Base-by-base conservation (phyloP, 768 basidiomycete species). In the Lactifluus hygrophoroides region DNA sequence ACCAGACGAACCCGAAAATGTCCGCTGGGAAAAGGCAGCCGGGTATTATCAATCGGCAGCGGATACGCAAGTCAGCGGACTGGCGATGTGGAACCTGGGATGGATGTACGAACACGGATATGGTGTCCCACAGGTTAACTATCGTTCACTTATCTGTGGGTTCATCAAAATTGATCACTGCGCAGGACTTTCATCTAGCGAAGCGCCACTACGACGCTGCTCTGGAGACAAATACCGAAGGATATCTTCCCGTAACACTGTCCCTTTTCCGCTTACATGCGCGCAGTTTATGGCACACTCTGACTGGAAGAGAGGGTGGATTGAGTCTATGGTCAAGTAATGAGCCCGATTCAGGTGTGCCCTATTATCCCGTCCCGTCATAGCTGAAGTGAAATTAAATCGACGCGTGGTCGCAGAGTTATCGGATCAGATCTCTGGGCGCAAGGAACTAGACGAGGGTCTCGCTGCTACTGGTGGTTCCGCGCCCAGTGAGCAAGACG, bases 51-150 rank as follows among this genome's bases (percentile, higher is more conserved):
- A 90, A 68, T 88, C 90, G 30, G 96, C 96, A 3, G 92, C 90
- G 2, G 92, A 94, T 63, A 94, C 91, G 2, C 90, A 94, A 60
- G 65, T 88, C 66, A 96, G 93, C 65, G 93, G 96, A 1, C 76
- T 98, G 62, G 94, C 96, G 1, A 91, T 96, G 85, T 97, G 93
- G 93, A 96, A 97, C 67, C 74, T 98, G 11, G 96, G 95, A 1
- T 97, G 91, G 90, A 98, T 98, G 96, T 98, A 97, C 70, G 95
- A 98, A 73, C 91, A 93, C 65, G 96, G 96, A 0, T 70, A 90
- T 21, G 96, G 96, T 2, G 90, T 98, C 0, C 83, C 88, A 25
- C 87, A 89, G 78, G 91, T 90, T 61, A 62, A 74, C 45, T 30
- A 11, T 30, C 28, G 19, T 27, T 10, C 6, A 23, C 17, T 17